Evolutionary conservation across 2,329 filamentous ascomycete genomes (phyloP).

Genomic region (Aureobasidium sp.): DNA sequence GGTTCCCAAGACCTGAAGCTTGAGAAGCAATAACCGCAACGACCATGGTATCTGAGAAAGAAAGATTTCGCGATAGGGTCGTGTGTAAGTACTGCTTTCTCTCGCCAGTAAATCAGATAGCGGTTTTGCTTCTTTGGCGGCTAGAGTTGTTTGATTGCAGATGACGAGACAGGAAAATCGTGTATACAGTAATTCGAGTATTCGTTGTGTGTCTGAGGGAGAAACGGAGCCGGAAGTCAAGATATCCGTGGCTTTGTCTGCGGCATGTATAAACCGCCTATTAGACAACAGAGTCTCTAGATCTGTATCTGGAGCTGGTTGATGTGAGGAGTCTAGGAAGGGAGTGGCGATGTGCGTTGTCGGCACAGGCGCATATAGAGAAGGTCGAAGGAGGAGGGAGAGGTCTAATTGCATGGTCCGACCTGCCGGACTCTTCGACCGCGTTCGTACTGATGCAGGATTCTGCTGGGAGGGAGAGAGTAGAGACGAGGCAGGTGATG

Average conservation of each 20-base stretch:
- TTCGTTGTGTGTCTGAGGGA: conserved; percentile 54
- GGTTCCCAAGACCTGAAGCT: conserved; percentile 79
- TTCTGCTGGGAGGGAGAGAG: conserved; percentile 20
- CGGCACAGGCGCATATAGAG: conserved; percentile 76
- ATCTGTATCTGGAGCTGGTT: conserved; percentile 56
- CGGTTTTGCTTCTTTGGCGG: conserved; percentile 55
- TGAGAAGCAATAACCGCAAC: conserved; percentile 72
- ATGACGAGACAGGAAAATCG: conserved; percentile 65
- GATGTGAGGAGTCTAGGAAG: conserved; percentile 62
- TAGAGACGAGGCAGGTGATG: conserved; percentile 12
- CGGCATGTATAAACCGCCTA: conserved; percentile 67
- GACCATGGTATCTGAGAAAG: conserved; percentile 66
- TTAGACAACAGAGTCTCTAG: conserved; percentile 60
- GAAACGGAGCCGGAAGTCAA: conserved; percentile 35
- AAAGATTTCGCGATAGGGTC: not conserved
- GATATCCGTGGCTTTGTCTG: conserved; percentile 34
- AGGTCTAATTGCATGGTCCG: conserved; percentile 56
- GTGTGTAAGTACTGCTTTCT: conserved; percentile 10
- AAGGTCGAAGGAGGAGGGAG: conserved; percentile 68
- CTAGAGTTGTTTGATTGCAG: conserved; percentile 55
- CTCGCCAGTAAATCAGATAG: conserved; percentile 49
- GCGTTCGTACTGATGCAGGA: conserved; percentile 14
- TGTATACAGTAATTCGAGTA: conserved; percentile 74
- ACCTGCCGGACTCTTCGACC: conserved; percentile 16
- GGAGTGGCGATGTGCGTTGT: conserved; percentile 53